Conservation (phyloP, 257 asterid species). For the Solanum arcanum region DNA sequence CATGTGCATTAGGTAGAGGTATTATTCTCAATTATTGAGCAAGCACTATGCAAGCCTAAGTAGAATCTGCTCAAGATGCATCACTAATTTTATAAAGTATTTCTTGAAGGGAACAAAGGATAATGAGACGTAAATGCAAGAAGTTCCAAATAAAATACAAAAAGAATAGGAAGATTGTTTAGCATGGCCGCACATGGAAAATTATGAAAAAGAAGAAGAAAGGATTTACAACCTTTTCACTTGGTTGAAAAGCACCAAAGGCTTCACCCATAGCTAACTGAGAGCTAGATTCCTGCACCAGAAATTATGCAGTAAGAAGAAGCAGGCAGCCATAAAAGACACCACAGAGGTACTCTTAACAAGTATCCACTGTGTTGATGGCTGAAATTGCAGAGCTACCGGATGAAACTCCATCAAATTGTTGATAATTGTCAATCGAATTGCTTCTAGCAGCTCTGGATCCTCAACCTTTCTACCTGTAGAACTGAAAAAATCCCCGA, state of each 20-base stretch:
- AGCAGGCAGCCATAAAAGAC: constrained; percentile 6
- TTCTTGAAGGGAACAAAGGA: background rate
- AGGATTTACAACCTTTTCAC: constrained; percentile 29
- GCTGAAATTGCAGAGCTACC: constrained; percentile 27
- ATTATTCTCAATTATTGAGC: background rate
- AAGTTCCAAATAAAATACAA: background rate
- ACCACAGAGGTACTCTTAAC: background rate
- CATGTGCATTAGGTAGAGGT: background rate
- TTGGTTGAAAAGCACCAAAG: constrained; percentile 57
- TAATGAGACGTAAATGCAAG: background rate
- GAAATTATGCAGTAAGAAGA: constrained; percentile 5
- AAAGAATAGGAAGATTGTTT: background rate
- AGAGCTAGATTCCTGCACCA: constrained; percentile 76
- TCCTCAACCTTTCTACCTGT: constrained; percentile 88
- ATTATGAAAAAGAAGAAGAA: background rate
- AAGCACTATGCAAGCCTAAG: background rate
- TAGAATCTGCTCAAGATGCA: background rate
- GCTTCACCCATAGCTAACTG: constrained; percentile 92
- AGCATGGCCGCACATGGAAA: background rate
- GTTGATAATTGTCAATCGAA: constrained; percentile 93
- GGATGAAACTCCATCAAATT: constrained; percentile 89
- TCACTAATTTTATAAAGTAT: background rate
- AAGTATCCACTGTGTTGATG: background rate
- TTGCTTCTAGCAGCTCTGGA: constrained; percentile 94
- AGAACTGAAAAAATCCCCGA: constrained; percentile 35